These are phyloP conservation scores for Carex pumila DNA, from an alignment of 176 grass and related monocot species.

Conservation along the genomic window DNA sequence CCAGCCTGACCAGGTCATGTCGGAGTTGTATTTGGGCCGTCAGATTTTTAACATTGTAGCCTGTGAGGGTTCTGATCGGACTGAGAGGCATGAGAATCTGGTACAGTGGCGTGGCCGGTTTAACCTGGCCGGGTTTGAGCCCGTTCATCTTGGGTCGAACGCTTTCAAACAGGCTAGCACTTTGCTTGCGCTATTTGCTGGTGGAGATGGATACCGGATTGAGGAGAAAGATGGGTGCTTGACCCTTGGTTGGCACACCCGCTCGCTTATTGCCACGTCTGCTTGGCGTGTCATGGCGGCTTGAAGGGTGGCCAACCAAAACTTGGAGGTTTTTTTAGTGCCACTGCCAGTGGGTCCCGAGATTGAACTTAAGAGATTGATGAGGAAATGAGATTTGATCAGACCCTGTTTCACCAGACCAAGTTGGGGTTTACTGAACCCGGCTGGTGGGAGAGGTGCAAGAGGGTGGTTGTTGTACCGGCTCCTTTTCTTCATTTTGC, in stretches of 20 bases:
- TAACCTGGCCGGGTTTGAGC: constrained; percentile 56
- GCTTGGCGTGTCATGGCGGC: constrained; percentile 55
- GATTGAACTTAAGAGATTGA: neutral
- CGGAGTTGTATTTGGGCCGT: constrained; percentile 79
- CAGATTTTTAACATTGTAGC: constrained; percentile 97
- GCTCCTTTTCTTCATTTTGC: neutral
- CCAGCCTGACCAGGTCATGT: constrained; percentile 67
- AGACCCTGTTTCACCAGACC: neutral
- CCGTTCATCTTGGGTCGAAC: constrained; percentile 84
- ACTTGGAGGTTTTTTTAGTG: constrained; percentile 7
- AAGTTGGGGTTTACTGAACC: neutral
- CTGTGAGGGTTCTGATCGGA: constrained; percentile 73
- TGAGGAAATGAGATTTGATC: neutral
- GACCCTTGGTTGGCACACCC: constrained; percentile 79
- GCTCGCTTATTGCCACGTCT: constrained; percentile 89
- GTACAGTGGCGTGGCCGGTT: constrained; percentile 64
- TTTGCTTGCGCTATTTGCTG: constrained; percentile 75
- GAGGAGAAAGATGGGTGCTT: constrained; percentile 92
- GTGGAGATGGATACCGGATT: constrained; percentile 84
- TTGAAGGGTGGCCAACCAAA: neutral
- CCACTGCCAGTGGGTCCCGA: neutral
- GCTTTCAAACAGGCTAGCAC: constrained; percentile 96
- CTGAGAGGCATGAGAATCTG: constrained; percentile 86
- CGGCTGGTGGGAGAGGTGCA: constrained; percentile 4
- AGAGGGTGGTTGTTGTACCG: constrained; percentile 11